These are phyloP conservation scores for Metschnikowia peoriensis DNA, from an alignment of 805 yeast genomes.

Conservation along the genomic window DNA sequence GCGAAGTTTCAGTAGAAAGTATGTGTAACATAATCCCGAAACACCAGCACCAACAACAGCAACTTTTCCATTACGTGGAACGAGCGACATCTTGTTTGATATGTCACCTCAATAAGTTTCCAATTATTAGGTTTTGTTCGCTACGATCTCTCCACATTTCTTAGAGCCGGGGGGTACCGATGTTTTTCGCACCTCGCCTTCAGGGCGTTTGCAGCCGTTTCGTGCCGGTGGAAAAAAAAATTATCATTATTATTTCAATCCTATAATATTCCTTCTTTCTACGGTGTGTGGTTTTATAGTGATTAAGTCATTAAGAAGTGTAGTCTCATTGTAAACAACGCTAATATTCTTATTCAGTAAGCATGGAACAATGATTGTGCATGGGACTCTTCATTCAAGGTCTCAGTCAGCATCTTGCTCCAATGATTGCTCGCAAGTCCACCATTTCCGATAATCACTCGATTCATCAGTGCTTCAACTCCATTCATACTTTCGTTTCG, in stretches of 20 bases:
- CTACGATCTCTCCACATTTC: conserved; percentile 5
- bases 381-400: conserved; percentile 20
- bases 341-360: conserved; percentile 7
- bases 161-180: conserved; percentile 3
- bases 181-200: neutral
- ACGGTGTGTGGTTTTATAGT: no score
- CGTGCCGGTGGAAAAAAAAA: neutral
- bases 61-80: conserved; percentile 42
- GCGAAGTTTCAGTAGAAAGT: conserved; percentile 64
- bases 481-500: conserved; percentile 23
- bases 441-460: neutral
- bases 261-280: no score
- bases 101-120: neutral
- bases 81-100: conserved; percentile 16
- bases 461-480: conserved; percentile 10
- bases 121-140: neutral
- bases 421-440: conserved; percentile 3
- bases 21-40: conserved; percentile 76
- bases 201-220: neutral
- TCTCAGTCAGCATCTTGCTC: conserved; percentile 24
- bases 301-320: no score
- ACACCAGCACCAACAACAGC: conserved; percentile 88
- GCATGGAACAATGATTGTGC: conserved; percentile 25
- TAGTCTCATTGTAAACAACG: no score
- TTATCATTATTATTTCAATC: no score